A percentile compares a stretch with the other conserved stretches of the same genome.
These are phyloP conservation scores for Alternaria gaisen DNA, from an alignment of 2,329 filamentous ascomycete genomes.

Conservation along the genomic window DNA sequence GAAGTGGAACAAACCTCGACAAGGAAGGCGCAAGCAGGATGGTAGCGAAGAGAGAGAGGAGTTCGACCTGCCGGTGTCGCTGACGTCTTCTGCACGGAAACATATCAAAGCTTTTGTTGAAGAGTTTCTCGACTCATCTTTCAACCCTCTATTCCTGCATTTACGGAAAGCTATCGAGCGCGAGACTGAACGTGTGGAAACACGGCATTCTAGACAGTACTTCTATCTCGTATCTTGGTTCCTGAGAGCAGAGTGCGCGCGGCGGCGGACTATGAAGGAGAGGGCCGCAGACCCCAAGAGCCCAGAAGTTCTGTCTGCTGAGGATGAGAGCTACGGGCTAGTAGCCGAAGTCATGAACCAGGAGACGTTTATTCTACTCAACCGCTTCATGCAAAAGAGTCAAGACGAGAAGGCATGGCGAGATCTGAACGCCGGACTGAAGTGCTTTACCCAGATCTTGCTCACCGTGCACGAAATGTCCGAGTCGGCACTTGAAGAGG, in stretches of 20 bases:
- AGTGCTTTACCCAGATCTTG: slow-evolving; percentile 93
- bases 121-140: slow-evolving; percentile 93
- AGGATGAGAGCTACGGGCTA: slow-evolving; percentile 80
- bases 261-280: slow-evolving; percentile 66
- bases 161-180: slow-evolving; percentile 89
- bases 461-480: slow-evolving; percentile 94
- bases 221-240: slow-evolving; percentile 97
- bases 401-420: slow-evolving; percentile 87
- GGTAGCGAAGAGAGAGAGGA: slow-evolving; percentile 61
- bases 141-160: slow-evolving; percentile 87
- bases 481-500: slow-evolving; percentile 83
- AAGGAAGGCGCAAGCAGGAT: slow-evolving; percentile 52
- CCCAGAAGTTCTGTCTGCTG: slow-evolving; percentile 52
- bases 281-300: slow-evolving; percentile 61
- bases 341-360: slow-evolving; percentile 92
- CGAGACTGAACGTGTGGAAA: slow-evolving; percentile 81
- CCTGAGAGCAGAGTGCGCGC: slow-evolving; percentile 80
- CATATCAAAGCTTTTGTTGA: slow-evolving; percentile 84
- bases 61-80: slow-evolving; percentile 74
- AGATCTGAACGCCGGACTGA: slow-evolving; percentile 86
- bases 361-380: slow-evolving; percentile 90
- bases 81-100: slow-evolving; percentile 77
- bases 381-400: slow-evolving; percentile 79
- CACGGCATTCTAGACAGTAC: slow-evolving; percentile 82
- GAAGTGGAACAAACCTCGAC: slow-evolving; percentile 83